A percentile compares a stretch with the other conserved stretches of the same genome.
Conservation (phyloP, 176 grass and related monocot species). For the Carex littledalei region DNA sequence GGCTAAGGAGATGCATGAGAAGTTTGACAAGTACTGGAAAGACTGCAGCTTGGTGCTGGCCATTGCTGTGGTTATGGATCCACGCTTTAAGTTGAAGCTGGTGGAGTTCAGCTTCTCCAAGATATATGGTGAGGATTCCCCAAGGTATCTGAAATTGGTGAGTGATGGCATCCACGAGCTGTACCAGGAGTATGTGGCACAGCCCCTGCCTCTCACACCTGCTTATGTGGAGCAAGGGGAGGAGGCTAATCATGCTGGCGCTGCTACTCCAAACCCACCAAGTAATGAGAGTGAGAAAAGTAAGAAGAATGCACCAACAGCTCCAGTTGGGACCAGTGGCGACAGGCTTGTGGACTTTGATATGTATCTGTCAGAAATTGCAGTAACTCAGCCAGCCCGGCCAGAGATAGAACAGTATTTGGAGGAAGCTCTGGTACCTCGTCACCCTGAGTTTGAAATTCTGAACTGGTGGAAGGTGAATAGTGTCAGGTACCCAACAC, state of each 20-base stretch:
- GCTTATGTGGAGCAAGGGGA: slow-evolving; percentile 41
- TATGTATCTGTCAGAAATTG: slow-evolving; percentile 70
- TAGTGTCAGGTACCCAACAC: slow-evolving; percentile 59
- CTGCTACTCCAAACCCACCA: not conserved
- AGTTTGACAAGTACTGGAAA: slow-evolving; percentile 92
- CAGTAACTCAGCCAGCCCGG: slow-evolving; percentile 44
- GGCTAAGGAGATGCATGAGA: slow-evolving; percentile 79
- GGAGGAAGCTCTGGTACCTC: slow-evolving; percentile 61
- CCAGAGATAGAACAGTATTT: slow-evolving; percentile 79
- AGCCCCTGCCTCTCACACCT: slow-evolving; percentile 39
- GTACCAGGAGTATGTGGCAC: slow-evolving; percentile 59
- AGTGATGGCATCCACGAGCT: slow-evolving; percentile 61
- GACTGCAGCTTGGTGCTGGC: slow-evolving; percentile 81
- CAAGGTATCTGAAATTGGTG: slow-evolving; percentile 61
- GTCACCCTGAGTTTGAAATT: slow-evolving; percentile 67
- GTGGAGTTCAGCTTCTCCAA: slow-evolving; percentile 88
- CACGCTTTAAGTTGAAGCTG: slow-evolving; percentile 94
- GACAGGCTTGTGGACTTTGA: slow-evolving; percentile 76
- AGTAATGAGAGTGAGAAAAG: slow-evolving; percentile 13
- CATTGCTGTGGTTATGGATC: slow-evolving; percentile 83
- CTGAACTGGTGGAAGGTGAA: slow-evolving; percentile 87
- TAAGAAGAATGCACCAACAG: slow-evolving; percentile 10
- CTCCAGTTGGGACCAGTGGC: slow-evolving; percentile 13
- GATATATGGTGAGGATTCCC: slow-evolving; percentile 62
- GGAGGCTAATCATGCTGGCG: slow-evolving; percentile 21